Evolutionary conservation across 1,284 basidiomycete genomes (phyloP).

Genomic region (Malassezia brasiliensis): DNA sequence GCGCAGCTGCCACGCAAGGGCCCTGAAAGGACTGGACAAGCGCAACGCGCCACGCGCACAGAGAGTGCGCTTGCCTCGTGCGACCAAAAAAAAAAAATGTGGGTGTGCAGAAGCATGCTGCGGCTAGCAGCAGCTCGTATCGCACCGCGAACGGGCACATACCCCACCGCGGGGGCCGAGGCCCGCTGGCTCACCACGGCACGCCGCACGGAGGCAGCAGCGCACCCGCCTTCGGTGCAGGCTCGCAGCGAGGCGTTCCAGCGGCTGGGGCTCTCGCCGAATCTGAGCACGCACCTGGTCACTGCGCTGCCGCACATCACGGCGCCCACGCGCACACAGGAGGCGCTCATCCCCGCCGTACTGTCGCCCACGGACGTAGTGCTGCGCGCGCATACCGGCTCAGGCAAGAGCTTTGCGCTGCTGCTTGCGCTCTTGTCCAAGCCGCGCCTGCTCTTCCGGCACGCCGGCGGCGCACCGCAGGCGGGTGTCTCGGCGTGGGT

Average conservation of each 20-base stretch:
- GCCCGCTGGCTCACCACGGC: no score
- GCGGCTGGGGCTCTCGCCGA: conserved; percentile 26
- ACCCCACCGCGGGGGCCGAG: no score
- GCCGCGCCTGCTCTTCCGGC: conserved; percentile 37
- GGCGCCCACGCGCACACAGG: conserved; percentile 36
- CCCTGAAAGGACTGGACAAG: no score
- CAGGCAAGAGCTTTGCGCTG: conserved; percentile 41
- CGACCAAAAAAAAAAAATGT: no score
- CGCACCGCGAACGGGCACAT: no score
- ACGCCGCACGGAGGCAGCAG: neutral
- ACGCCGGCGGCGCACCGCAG: neutral
- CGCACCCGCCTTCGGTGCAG: neutral
- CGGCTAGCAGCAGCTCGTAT: no score
- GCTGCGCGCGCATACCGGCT: conserved; percentile 42
- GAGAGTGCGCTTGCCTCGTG: no score
- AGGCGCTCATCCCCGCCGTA: conserved; percentile 30
- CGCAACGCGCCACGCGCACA: no score
- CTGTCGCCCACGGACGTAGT: conserved; percentile 35
- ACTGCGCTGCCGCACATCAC: conserved; percentile 27
- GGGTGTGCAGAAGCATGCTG: no score
- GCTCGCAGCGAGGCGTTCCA: neutral
- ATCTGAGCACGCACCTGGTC: conserved; percentile 26
- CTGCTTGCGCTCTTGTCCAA: conserved; percentile 40
- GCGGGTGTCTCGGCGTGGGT: conserved; percentile 32
- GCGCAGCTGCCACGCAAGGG: no score